Evolutionary conservation across 495 filamentous ascomycete species (phyloP).

Genomic region (Talaromyces liani): DNA sequence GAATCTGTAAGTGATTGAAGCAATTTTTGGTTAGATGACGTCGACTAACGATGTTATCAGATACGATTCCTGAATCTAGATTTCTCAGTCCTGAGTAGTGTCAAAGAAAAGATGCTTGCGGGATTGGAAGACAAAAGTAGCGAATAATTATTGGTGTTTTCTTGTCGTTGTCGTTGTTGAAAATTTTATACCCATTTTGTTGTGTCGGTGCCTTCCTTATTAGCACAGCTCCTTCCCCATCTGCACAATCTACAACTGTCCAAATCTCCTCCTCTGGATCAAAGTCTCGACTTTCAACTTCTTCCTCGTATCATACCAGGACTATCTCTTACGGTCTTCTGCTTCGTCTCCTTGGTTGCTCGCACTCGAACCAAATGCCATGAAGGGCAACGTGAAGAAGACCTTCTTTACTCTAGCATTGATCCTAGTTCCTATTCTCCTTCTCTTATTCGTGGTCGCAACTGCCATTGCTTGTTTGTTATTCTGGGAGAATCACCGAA

Average conservation of each 20-base stretch:
- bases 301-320: not conserved
- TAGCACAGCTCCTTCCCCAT: not conserved
- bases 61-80: slow-evolving; percentile 66
- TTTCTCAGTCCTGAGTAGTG: slow-evolving; percentile 44
- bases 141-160: not conserved
- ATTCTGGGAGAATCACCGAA: slow-evolving; percentile 22
- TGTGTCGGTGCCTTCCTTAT: not conserved
- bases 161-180: not conserved
- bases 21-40: slow-evolving; percentile 7
- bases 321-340: slow-evolving; percentile 1
- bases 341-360: slow-evolving; percentile 2
- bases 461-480: slow-evolving; percentile 39
- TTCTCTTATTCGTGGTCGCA: slow-evolving; percentile 36
- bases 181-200: not conserved
- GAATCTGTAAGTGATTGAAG: slow-evolving; percentile 50
- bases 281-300: not conserved
- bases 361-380: slow-evolving; percentile 19
- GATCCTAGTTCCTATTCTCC: slow-evolving; percentile 47
- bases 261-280: not conserved
- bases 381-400: slow-evolving; percentile 25
- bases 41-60: slow-evolving; percentile 27
- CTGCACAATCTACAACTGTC: not conserved
- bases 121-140: slow-evolving; percentile 11
- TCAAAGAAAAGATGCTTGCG: slow-evolving; percentile 54
- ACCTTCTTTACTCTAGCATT: slow-evolving; percentile 39